Base-by-base conservation (phyloP, 1,139 yeast genomes). In the Saccharomycopsis hybrid region DNA sequence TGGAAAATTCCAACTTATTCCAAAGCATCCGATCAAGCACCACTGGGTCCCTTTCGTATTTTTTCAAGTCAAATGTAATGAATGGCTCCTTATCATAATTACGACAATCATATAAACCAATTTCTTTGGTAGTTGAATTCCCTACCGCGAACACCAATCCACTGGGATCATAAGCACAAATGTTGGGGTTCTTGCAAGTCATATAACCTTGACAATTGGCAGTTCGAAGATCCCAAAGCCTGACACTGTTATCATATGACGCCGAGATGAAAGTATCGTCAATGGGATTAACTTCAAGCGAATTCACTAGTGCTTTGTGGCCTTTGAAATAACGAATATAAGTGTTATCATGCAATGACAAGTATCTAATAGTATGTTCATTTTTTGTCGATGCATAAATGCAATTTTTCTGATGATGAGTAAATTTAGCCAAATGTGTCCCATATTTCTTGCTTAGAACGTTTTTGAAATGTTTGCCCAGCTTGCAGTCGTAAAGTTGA, bases 361-460 rank as follows among this genome's bases (percentile, higher is more conserved):
- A 70, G 59, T 85, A 83, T 56, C 97, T 67, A 33, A 83, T 76
- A 44, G 84, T 84, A 61, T 90, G 81, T 56, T 86, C 83, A 38
- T 71, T 80, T 61, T 81, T 77, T 0, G 97, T 87, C 3, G 96
- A 85, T 1, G 95, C 90, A 62, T 86, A 88, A 3, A 92, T 70
- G 60, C 94, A 83, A 57, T 84, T 80, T 51, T 80, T 74, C 42
- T 80, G 83, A 44, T 77, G 74, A 60, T 88, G 96, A 0, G 96
- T 82, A 64, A 92, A 92, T 46, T 81, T 73, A 1, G 96, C 97
- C 41, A 87, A 67, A 61, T 87, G 89, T 52, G 90, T 88, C 0
- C 99, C 98, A 60, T 92, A 92, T 62, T 92, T 92, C 66, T 88
- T 92, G 28, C 95, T 83, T 56, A 80, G 84, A 4, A 87, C 75